Conservation (phyloP, 2,329 filamentous ascomycete species). For the Chrysoporthe cubensis region DNA sequence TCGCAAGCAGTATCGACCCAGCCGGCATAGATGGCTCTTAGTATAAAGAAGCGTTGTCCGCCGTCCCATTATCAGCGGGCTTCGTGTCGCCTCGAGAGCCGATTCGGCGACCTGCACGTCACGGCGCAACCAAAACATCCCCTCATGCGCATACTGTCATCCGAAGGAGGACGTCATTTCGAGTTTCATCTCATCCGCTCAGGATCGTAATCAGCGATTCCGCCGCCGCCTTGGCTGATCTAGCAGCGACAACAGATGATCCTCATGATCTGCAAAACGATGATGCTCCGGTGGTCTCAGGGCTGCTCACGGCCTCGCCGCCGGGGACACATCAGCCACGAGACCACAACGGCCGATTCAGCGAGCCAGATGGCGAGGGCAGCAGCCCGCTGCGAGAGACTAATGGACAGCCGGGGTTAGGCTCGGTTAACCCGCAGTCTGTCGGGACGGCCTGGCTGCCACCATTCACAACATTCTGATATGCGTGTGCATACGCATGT, state of each 20-base stretch:
- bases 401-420: neutral
- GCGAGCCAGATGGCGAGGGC: neutral
- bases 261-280: constrained; percentile 8
- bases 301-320: neutral
- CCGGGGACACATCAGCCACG: neutral
- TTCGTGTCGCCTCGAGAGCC: constrained; percentile 7
- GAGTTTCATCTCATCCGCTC: constrained; percentile 19
- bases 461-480: neutral
- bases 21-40: neutral
- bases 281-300: constrained; percentile 11
- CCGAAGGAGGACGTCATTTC: constrained; percentile 10
- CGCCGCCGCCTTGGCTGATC: neutral
- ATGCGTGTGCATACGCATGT: constrained; percentile 8
- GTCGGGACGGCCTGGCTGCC: constrained; percentile 3
- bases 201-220: constrained; percentile 2
- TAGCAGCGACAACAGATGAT: constrained; percentile 2
- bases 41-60: neutral
- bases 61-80: neutral
- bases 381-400: neutral
- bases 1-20: neutral
- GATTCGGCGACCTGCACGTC: neutral
- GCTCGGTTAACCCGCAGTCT: neutral
- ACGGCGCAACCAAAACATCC: neutral
- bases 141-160: neutral
- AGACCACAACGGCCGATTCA: neutral